Percentiles rank a stretch among this genome's conserved stretches.
phyloP scores from a whole-genome alignment of 2,329 filamentous ascomycete genomes.

The Orbilia blumenaviensis region DNA sequence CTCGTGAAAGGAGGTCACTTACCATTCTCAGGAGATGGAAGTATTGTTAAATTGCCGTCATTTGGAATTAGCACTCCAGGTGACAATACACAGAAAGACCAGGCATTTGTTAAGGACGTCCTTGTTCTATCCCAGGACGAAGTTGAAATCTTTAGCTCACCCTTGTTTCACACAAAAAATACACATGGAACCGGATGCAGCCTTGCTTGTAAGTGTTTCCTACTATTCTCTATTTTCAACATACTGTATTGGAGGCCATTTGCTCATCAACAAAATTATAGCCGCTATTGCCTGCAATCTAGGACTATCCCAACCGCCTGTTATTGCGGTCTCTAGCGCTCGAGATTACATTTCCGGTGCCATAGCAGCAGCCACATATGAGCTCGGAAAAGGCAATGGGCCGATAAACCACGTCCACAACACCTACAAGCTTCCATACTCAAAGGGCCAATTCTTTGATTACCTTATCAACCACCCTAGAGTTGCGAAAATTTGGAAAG shows the following conservation, averaged over 20 bases:
- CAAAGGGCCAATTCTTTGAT: slow-evolving; percentile 79
- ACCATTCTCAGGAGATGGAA: slow-evolving; percentile 74
- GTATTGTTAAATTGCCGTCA: slow-evolving; percentile 68
- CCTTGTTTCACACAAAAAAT: slow-evolving; percentile 77
- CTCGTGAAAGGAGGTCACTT: slow-evolving; percentile 90
- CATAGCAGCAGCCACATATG: slow-evolving; percentile 68
- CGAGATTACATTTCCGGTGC: slow-evolving; percentile 71
- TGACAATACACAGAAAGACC: slow-evolving; percentile 71
- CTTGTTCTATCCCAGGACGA: slow-evolving; percentile 71
- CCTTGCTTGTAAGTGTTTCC: slow-evolving; percentile 74
- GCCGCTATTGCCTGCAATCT: slow-evolving; percentile 73
- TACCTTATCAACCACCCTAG: slow-evolving; percentile 80
- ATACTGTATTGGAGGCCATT: too few species aligned
- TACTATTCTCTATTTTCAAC: not conserved
- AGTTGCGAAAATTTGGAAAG: slow-evolving; percentile 77
- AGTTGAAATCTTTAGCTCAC: slow-evolving; percentile 72
- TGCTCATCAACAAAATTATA: slow-evolving; percentile 56
- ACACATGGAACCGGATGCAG: slow-evolving; percentile 97
- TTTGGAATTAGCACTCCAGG: too few species aligned
- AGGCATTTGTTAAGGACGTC: slow-evolving; percentile 77
- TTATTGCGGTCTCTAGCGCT: slow-evolving; percentile 66
- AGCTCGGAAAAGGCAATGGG: slow-evolving; percentile 69
- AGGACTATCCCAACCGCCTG: slow-evolving; percentile 64
- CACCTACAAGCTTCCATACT: slow-evolving; percentile 69
- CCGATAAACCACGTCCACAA: slow-evolving; percentile 76